phyloP scores from a whole-genome alignment of 2,329 filamentous ascomycete species.

The Xylariaceae sp. region DNA sequence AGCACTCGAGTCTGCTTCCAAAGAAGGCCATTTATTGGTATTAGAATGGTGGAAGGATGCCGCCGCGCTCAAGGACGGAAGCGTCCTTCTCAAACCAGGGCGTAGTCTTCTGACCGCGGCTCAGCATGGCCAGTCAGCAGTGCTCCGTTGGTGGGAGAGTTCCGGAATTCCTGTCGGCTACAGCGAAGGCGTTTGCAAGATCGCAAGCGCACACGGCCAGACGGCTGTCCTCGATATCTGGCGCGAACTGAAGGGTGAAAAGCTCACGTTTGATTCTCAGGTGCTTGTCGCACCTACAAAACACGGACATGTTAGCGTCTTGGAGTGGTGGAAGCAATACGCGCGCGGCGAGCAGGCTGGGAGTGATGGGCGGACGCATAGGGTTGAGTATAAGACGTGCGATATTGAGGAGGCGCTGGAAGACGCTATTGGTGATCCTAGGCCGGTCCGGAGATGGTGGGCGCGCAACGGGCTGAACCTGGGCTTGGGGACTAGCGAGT shows the following conservation, averaged over 20 bases:
- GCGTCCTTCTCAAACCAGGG: slow-evolving; percentile 67
- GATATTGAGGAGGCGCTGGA: slow-evolving; percentile 94
- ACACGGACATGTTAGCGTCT: slow-evolving; percentile 74
- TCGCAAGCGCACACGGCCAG: slow-evolving; percentile 80
- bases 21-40: slow-evolving; percentile 77
- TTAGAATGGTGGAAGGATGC: slow-evolving; percentile 90
- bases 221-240: slow-evolving; percentile 80
- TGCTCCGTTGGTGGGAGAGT: slow-evolving; percentile 83
- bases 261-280: slow-evolving; percentile 73
- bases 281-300: slow-evolving; percentile 84
- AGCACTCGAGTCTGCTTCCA: slow-evolving; percentile 82
- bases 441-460: slow-evolving; percentile 81
- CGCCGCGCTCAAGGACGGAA: slow-evolving; percentile 56
- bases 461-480: slow-evolving; percentile 76
- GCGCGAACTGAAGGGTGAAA: slow-evolving; percentile 67
- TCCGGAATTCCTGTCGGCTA: slow-evolving; percentile 76
- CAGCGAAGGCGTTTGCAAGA: slow-evolving; percentile 75
- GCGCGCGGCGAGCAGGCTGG: slow-evolving; percentile 51
- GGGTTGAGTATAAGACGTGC: slow-evolving; percentile 89
- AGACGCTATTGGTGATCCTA: slow-evolving; percentile 71
- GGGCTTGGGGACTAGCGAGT: slow-evolving; percentile 77
- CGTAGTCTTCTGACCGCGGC: slow-evolving; percentile 80
- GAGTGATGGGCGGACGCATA: slow-evolving; percentile 53
- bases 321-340: slow-evolving; percentile 88
- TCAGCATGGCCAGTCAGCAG: slow-evolving; percentile 72